Conservation (phyloP, 352 stramenopile species). For the Globisporangium sylvaticum region DNA sequence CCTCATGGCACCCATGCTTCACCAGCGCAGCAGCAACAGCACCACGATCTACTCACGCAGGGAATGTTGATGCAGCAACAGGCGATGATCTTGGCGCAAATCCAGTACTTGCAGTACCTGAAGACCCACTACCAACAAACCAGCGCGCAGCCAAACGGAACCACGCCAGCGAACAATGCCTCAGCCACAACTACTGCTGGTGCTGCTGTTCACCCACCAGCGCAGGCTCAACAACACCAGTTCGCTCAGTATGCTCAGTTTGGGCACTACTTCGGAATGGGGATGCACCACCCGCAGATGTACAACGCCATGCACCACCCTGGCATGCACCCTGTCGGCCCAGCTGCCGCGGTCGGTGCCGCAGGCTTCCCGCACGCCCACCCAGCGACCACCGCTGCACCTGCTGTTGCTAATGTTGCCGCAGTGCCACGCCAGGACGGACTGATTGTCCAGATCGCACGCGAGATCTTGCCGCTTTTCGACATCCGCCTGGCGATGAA, state of each 20-base stretch:
- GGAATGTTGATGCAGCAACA: conserved; percentile 79
- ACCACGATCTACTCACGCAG: conserved; percentile 57
- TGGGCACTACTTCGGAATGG: conserved; percentile 31
- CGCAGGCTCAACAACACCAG: conserved; percentile 9
- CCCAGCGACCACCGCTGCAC: conserved; percentile 1
- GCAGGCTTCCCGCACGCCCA: neutral
- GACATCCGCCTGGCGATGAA: conserved; percentile 79
- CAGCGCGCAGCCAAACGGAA: conserved; percentile 2
- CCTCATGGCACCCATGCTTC: neutral
- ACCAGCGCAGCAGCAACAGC: conserved; percentile 4
- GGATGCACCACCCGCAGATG: conserved; percentile 15
- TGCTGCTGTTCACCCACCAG: neutral
- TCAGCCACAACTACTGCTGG: neutral
- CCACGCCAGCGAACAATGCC: neutral
- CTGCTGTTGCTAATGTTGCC: conserved; percentile 13
- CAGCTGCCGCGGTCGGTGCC: neutral
- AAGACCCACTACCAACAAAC: conserved; percentile 36
- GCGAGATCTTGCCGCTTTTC: conserved; percentile 56
- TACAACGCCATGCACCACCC: conserved; percentile 14
- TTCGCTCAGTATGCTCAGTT: conserved; percentile 19
- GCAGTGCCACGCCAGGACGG: conserved; percentile 15
- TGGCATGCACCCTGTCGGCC: conserved; percentile 3
- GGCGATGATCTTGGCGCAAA: conserved; percentile 68
- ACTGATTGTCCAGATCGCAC: conserved; percentile 41
- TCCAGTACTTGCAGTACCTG: conserved; percentile 77